Base-by-base conservation (phyloP, 441 rosid genomes). In the Daphne laureola region DNA sequence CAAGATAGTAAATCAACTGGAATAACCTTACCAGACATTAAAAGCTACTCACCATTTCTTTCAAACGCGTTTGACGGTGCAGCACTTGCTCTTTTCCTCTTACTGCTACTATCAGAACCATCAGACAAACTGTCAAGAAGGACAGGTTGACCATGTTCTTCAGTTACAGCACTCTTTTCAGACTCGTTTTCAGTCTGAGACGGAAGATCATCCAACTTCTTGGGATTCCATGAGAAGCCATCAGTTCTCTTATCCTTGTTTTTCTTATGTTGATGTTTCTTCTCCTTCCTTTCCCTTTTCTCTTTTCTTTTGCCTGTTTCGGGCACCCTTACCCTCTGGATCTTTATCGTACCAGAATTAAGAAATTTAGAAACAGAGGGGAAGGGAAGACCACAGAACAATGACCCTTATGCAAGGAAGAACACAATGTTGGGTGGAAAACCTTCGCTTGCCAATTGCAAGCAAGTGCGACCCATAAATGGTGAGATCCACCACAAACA, bases 261-360 rank as follows among this genome's bases (percentile, higher is more conserved):
- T 67, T 63, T 65, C 69, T 41, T 41, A 40, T 66, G 63, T 59
- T 58, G 55, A 48, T 35, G 59, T 25, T 26, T 56, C 47, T 67
- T 51, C 55, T 59, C 57, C 61, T 49, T 63, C 27, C 54, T 55
- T 54, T 71, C 62, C 66, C 59, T 71, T 69, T 65, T 72, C 56
- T 55, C 74, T 43, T 51, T 65, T 35, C 16, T 43, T 46, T 51
- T 66, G 57, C 67, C 72, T 43, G 73, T 55, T 61, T 68, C 66
- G 13, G 64, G 14, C 56, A 57, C 69, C 49, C n/a, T 63, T 46
- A 71, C 75, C 43, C 64, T 75, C 57, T 70, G 80, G 61, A 79
- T 68, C 95, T 88, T 90, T 80, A 62, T 53, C 46, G 71, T 68
- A 82, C 77, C 80, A 84, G 78, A 79, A 76, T 59, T 31, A 81